These are phyloP conservation scores for Porphyrellus sp. DNA, from an alignment of 1,284 basidiomycete genomes.

Conservation along the genomic window DNA sequence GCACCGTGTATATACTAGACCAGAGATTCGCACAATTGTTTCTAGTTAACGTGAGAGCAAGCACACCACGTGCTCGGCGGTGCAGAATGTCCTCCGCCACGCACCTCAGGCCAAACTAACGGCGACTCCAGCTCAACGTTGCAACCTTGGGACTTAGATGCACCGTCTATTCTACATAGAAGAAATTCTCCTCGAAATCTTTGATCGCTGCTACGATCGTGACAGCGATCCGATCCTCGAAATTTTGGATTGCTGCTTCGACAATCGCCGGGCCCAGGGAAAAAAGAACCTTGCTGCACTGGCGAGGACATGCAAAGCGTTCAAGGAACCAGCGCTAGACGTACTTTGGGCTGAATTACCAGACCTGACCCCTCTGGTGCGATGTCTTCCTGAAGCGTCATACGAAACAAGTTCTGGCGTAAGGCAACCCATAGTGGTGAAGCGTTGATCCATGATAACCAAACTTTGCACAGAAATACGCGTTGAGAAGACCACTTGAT, in stretches of 20 bases:
- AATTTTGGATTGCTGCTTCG: background rate
- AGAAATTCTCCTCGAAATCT: background rate
- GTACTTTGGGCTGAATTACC: background rate
- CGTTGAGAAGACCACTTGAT: background rate
- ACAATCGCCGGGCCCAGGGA: background rate
- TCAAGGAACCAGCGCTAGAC: background rate
- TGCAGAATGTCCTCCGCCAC: no score
- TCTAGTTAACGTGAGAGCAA: no score
- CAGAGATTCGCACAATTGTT: no score
- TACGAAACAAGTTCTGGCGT: background rate
- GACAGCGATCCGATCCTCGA: no score
- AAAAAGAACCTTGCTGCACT: background rate
- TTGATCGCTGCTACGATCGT: background rate
- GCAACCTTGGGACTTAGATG: no score
- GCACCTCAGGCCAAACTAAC: no score
- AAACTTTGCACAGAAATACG: background rate
- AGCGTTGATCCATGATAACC: background rate
- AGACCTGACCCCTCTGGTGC: background rate
- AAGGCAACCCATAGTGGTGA: background rate
- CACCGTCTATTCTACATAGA: background rate
- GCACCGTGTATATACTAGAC: no score
- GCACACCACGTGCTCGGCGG: no score
- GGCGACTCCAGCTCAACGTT: no score
- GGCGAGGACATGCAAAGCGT: background rate
- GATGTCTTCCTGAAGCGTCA: slow-evolving; percentile 5